Evolutionary conservation across 2,329 filamentous ascomycete genomes (phyloP).

Genomic region (Colletotrichum horii): DNA sequence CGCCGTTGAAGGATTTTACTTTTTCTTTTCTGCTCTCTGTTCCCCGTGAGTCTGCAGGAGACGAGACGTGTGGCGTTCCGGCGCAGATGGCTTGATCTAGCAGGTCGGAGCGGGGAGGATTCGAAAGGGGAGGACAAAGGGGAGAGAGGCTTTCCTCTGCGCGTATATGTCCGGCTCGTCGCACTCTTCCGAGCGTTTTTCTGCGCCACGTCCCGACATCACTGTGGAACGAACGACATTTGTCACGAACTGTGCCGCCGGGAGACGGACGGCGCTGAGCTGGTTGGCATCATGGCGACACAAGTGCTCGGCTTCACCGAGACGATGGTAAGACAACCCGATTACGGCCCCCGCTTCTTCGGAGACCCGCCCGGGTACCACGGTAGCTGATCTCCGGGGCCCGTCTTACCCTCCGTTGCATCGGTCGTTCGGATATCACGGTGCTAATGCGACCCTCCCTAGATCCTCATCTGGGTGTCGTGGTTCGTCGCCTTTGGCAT

Average conservation of each 20-base stretch:
- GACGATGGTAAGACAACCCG: neutral
- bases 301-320: neutral
- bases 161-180: neutral
- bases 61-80: neutral
- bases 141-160: neutral
- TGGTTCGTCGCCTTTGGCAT: conserved; percentile 1
- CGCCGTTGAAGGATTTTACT: neutral
- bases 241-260: neutral
- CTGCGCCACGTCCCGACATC: neutral
- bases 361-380: neutral
- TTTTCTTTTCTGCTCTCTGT: neutral
- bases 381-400: neutral
- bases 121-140: neutral
- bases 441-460: neutral
- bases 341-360: neutral
- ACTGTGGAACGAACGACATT: too few species aligned
- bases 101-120: neutral
- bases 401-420: neutral
- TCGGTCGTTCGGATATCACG: neutral
- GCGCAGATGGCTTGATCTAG: neutral
- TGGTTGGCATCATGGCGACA: neutral
- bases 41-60: neutral
- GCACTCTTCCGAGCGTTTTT: neutral
- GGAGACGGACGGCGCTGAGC: neutral
- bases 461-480: conserved; percentile 3